Base-by-base conservation (phyloP, 2,329 filamentous ascomycete species). In the Pestalotiopsis sp. region DNA sequence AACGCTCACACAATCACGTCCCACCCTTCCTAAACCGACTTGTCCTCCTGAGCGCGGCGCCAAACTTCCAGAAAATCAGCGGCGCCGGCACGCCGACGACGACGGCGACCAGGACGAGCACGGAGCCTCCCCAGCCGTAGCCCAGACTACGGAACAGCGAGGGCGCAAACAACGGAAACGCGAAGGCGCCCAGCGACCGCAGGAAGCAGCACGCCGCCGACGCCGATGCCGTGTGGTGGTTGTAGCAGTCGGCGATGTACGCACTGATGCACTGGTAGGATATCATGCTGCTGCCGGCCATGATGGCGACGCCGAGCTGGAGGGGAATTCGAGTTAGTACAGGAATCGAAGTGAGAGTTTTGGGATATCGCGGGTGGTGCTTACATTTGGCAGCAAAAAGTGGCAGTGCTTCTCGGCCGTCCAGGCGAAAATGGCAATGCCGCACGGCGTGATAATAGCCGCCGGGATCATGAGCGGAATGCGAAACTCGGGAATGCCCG, bases 401-500 rank as follows among this genome's bases (percentile, higher is more conserved):
- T 66, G 65, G 13, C 17, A n/a, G 17, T 49, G 31, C 9, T 36
- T 23, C 36, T 66, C 49, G 36, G 65, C 65, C 2, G 52, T 66
- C 65, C 65, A 66, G 1, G 52, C 27, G 6, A 59, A 66, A 36
- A 66, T n/a, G 3, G 49, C 25, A 31, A 66, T 59, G 0, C 65
- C 65, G 40, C 27, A 40, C 3, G 65, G 65, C 14, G 56, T 45
- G 27, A 82, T 68, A 12, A 80, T 4, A 3, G 79, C 72, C 23
- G 77, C 78, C 3, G 77, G 76, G 3, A 79, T 61, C 76, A 82
- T 78, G 68, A 79, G 71, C 11, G 79, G 80, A 1, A 81, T 72
- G 57, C 81, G 79, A 68, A 81, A 80, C 74, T 83, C 81, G 14
- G 80, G 81, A 4, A 73, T 71, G 3, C 79, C 79, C 4, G 56